Percentiles rank a stretch among this genome's conserved stretches.
Evolutionary conservation across 768 basidiomycete genomes (phyloP).

Genomic region (Boletus bicolor): DNA sequence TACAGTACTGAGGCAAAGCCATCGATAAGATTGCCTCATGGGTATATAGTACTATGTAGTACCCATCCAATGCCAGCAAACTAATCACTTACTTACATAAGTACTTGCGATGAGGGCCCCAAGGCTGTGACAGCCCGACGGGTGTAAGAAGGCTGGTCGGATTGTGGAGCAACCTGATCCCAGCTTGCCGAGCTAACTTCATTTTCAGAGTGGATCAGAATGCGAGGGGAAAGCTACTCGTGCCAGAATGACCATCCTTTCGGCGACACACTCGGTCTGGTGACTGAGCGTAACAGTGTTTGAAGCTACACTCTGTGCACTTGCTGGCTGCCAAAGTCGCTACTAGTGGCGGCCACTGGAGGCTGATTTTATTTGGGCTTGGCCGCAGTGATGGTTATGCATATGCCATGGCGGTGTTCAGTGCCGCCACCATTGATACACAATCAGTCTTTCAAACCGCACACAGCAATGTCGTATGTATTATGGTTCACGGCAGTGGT

Average conservation of each 20-base stretch:
- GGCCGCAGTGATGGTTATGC: not conserved
- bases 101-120: not conserved
- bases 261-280: not conserved
- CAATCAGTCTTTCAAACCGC: not conserved
- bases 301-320: too few species aligned
- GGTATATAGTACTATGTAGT: too few species aligned
- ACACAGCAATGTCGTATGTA: not conserved
- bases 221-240: not conserved
- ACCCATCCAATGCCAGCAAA: too few species aligned
- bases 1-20: not conserved
- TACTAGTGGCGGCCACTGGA: too few species aligned
- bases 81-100: too few species aligned
- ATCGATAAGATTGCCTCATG: too few species aligned
- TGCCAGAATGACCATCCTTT: not conserved
- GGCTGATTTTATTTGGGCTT: not conserved
- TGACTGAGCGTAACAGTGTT: not conserved
- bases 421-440: not conserved
- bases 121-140: not conserved
- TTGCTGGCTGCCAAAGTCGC: not conserved
- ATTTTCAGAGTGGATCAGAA: not conserved
- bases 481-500: not conserved
- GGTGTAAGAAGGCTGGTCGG: not conserved
- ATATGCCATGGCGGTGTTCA: not conserved
- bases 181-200: not conserved
- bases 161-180: not conserved